These are phyloP conservation scores for Vaccinium macrocarpon DNA, from an alignment of 148 eudicot genomes.

Conservation along the genomic window DNA sequence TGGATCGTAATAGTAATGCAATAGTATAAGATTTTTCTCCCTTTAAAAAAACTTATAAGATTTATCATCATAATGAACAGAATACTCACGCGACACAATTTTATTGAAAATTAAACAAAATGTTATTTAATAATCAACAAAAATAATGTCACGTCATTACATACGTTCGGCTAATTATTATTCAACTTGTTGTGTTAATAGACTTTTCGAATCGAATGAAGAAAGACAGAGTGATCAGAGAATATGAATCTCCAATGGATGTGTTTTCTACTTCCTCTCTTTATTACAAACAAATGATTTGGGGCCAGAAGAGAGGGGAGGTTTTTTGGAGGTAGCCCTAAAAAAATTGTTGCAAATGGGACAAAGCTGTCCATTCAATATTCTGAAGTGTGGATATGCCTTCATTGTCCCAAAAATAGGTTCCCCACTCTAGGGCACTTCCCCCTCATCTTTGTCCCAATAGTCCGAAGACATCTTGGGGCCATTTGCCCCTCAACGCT, in stretches of 20 bases:
- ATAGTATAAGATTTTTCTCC: neutral
- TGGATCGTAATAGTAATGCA: neutral
- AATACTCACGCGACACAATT: too few species aligned
- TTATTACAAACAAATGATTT: neutral
- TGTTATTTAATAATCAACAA: too few species aligned
- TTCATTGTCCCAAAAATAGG: conserved; percentile 44
- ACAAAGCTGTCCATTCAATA: conserved; percentile 31
- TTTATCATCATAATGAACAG: too few species aligned
- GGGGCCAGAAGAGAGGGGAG: neutral
- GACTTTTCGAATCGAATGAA: too few species aligned
- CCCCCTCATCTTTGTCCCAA: conserved; percentile 1
- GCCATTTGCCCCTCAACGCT: neutral
- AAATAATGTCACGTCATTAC: too few species aligned
- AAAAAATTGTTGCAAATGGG: conserved; percentile 46
- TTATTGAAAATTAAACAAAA: too few species aligned
- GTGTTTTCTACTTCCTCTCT: neutral
- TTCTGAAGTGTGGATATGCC: conserved; percentile 39
- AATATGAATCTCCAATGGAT: neutral
- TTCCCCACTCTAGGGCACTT: neutral
- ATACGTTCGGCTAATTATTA: too few species aligned
- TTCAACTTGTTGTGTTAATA: too few species aligned
- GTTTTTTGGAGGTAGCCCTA: conserved; percentile 46
- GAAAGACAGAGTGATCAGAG: too few species aligned
- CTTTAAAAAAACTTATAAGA: too few species aligned
- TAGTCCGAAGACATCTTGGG: neutral